Base-by-base conservation (phyloP, 805 yeast genomes). In the Starmerella scarabaei region DNA sequence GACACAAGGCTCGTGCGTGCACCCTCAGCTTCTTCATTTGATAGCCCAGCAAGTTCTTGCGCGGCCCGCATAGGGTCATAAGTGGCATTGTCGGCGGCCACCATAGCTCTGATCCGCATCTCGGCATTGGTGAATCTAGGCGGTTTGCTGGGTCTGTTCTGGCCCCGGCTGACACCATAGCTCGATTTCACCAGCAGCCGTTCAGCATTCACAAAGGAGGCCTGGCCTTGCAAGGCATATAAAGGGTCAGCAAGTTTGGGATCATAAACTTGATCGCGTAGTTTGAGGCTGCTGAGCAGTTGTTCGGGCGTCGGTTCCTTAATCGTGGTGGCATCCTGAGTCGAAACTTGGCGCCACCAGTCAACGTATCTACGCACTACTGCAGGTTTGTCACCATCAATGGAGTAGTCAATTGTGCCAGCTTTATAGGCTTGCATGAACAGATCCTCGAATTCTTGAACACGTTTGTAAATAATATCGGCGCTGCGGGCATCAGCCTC, bases 371-470 rank as follows among this genome's bases (percentile, higher is more conserved):
- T 19, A 20, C 8, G 14, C 9, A 16, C 20, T 6, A 32, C 17
- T 5, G 27, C 15, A 11, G 8, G 9, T 0, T 64, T 63, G 9
- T 66, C 55, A 20, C 27, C 20, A 3, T 42, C 41, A 30, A 42
- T 60, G 1, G 80, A 66, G 3, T 40, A 34, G 3, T 49, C 49
- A 21, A 64, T 31, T 4, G 55, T 53, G 1, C 74, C 84, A 11
- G 68, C 69, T 32, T 69, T 69, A 18, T 82, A 74, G 0, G 76
- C 77, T 30, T 62, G 60, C 27, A 76, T 50, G 19, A 85, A 68
- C 17, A 81, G 66, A 17, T 64, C 65, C 51, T 81, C 88, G 77
- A 91, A 86, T 11, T 67, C 66, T 34, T 66, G 65, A 35, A 66
- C 61, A 7, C 36, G 31, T 20, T 16, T 31, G 7, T 21, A 15